Conservation (phyloP, 1,284 basidiomycete species). For the Paramarasmius palmivorus region DNA sequence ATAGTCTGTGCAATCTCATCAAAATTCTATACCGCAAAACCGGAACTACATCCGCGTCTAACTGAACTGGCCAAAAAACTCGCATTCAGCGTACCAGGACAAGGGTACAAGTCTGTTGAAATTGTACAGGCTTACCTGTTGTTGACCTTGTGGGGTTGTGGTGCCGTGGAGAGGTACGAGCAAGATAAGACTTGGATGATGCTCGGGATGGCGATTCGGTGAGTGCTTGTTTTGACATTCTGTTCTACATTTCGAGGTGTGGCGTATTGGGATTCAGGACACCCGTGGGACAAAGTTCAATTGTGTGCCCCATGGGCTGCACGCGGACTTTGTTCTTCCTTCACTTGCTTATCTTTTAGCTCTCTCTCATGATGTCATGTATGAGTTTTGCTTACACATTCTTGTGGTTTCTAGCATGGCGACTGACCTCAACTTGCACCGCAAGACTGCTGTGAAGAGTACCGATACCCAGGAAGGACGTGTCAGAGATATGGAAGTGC, state of each 20-base stretch:
- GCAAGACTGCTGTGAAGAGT: slow-evolving; percentile 74
- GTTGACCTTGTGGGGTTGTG: slow-evolving; percentile 82
- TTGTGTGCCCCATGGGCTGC: neutral
- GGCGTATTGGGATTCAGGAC: too few species aligned
- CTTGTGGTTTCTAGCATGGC: slow-evolving; percentile 70
- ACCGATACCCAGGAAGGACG: slow-evolving; percentile 76
- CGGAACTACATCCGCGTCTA: slow-evolving; percentile 82
- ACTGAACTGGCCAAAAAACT: slow-evolving; percentile 87
- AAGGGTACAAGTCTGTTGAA: slow-evolving; percentile 94
- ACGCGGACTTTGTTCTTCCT: neutral
- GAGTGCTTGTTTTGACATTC: neutral
- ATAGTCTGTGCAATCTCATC: slow-evolving; percentile 91
- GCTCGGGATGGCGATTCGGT: slow-evolving; percentile 85
- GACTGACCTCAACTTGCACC: slow-evolving; percentile 93
- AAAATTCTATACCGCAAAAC: slow-evolving; percentile 84
- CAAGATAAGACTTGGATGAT: slow-evolving; percentile 96
- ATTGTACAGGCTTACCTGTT: slow-evolving; percentile 91
- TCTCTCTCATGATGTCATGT: neutral
- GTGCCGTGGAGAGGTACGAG: slow-evolving; percentile 93
- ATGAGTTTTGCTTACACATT: neutral
- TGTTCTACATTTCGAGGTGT: neutral
- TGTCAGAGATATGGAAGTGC: slow-evolving; percentile 78
- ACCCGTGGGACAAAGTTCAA: too few species aligned
- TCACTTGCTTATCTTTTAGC: neutral
- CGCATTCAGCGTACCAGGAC: slow-evolving; percentile 85